Evolutionary conservation across 2,329 filamentous ascomycete genomes (phyloP), one percentile per base, ranked within the genome.

Genomic region (Bipolaris sorokiniana): DNA sequence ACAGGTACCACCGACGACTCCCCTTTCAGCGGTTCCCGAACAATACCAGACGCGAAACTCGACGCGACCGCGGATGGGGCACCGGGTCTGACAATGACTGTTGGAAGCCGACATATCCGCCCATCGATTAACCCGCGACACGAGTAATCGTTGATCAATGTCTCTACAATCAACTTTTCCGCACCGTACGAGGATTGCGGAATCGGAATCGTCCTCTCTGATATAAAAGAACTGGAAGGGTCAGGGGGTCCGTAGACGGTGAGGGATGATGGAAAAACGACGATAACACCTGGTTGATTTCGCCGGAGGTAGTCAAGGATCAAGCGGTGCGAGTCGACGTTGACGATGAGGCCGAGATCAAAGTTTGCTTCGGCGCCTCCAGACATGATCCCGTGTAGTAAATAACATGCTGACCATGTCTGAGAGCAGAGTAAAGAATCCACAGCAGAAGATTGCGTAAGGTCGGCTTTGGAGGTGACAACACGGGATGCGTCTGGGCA

Each of bases 41-140:
- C 83, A 76, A 88, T 86, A 15, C 85, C 84, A 1, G 81, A 85
- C n/a, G 86, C 73, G 64, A 87, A 88, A 0, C 82, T 83, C 3
- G 82, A 84, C 18, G 85, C 85, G 0, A 85, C 85, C 1, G 79
- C 80, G 3, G 83, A 83, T 0, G 85, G 85, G 11, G 76, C 77
- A 1, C 85, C 85, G 0, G 85, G 84, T 0, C 85, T 80, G 15
- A 88, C 84, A 0, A 81, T 80, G 41, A 88, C 82, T 0, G 84
- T 86, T 0, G 85, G 85, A 58, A 88, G 85, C 0, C 85, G 82
- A 54, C 84, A 77, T 5, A 78, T 78, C 53, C 85, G 82, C 5
- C 80, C 85, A 46, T 84, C 82, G 58, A 87, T 79, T 59, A 81
- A 82, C 1, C 83, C 82, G 56, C 82, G 78, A 23, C 85, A 79